Base-by-base conservation (phyloP, 495 filamentous ascomycete species). In the Platismatia glauca region DNA sequence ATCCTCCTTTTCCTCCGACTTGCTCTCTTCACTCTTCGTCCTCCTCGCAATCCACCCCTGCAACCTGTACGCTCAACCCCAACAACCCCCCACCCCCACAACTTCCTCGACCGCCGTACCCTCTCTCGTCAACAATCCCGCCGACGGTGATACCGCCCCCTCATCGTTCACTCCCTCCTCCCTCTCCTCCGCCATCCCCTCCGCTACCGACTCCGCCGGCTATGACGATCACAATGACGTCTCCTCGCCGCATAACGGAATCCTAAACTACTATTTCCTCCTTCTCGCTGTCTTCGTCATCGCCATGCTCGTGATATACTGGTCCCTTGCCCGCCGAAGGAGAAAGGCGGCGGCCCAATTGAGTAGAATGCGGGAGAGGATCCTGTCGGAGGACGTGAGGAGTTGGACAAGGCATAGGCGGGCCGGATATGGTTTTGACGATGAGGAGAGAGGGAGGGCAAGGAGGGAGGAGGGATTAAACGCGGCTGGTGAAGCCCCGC, bases 401-500 rank as follows among this genome's bases (percentile, higher is more conserved):
- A 46, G 27, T 11, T 53, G 50, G 64, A 65, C 55, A 13, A 65
- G 48, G 60, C 41, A 53, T 16, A 50, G 53, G 43, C 24, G 15
- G 9, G 61, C 44, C 27, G 66, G 48, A 29, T 38, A 41, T 2
- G 58, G 55, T 15, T 43, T 15, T 16, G 61, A 53, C 38, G 64
- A 27, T 62, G 64, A 35, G 57, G 68, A 55, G 31, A 22, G 29
- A 41, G 27, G 27, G 39, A 24, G 50, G 41, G 18, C 13, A 53
- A 20, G 22, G 57, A 50, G 43, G 46, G 55, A 37, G 38, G 80
- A 83, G 64, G 82, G 82, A 8, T 72, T 85, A 38, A 78, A 85
- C 65, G 81, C 84, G 71, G 71, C 78, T 13, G 82, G 82, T 29
- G 81, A 84, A 69, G 78, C 82, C 16, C 82, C 82, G 33, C 82